phyloP scores from a whole-genome alignment of 305 asterid genomes.

The Andrographis paniculata region DNA sequence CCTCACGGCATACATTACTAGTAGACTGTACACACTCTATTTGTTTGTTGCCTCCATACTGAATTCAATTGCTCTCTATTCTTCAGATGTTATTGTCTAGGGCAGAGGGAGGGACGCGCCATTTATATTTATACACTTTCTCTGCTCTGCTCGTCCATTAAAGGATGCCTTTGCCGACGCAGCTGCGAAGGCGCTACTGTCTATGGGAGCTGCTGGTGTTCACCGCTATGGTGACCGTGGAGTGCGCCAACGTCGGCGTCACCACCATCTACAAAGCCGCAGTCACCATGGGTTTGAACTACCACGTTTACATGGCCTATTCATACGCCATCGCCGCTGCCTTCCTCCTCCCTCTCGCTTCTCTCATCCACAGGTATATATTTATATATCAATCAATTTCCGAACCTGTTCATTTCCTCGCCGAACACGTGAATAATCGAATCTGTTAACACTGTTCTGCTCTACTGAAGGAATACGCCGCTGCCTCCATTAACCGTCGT shows the following conservation, averaged over 20 bases:
- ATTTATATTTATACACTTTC: no score
- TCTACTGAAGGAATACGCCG: slow-evolving; percentile 19
- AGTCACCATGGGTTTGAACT: slow-evolving; percentile 26
- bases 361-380: no score
- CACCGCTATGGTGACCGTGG: slow-evolving; percentile 27
- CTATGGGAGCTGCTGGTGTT: slow-evolving; percentile 26
- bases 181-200: no score
- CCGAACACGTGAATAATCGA: background rate
- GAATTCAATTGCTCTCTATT: no score
- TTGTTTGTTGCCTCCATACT: no score
- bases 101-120: no score
- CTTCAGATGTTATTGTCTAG: no score
- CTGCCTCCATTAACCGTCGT: background rate
- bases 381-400: background rate
- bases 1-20: no score
- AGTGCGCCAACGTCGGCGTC: slow-evolving; percentile 27
- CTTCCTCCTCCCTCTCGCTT: slow-evolving; percentile 31
- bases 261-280: slow-evolving; percentile 41
- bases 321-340: slow-evolving; percentile 28
- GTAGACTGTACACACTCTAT: no score
- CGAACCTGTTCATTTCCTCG: background rate
- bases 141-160: no score
- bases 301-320: slow-evolving; percentile 29
- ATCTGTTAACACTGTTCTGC: no score
- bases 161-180: no score